phyloP scores from a whole-genome alignment of 176 grass and related monocot genomes.

The Raddia distichophylla region DNA sequence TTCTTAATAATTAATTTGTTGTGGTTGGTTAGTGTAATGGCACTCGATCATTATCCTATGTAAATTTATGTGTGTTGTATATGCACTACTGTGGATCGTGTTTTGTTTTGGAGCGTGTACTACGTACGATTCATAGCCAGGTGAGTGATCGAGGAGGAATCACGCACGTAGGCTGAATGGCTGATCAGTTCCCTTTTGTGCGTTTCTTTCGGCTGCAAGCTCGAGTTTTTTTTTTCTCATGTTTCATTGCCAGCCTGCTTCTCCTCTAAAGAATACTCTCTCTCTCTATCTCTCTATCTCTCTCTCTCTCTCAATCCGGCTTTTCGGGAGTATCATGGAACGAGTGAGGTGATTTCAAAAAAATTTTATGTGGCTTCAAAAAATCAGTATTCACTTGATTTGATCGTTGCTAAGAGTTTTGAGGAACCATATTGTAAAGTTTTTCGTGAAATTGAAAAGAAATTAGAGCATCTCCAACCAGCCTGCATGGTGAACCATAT shows the following conservation, averaged over 20 bases:
- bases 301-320: background rate
- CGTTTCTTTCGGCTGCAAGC: conserved; percentile 8
- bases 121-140: background rate
- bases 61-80: background rate
- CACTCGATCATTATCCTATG: background rate
- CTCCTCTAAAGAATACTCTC: background rate
- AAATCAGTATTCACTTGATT: too few species aligned
- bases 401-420: too few species aligned
- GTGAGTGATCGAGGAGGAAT: background rate
- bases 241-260: background rate
- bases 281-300: background rate
- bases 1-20: background rate
- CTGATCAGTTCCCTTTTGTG: background rate
- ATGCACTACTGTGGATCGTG: background rate
- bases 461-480: too few species aligned
- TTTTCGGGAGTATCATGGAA: background rate
- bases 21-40: background rate
- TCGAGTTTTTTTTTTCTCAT: conserved; percentile 9
- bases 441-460: too few species aligned
- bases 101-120: background rate
- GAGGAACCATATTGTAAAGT: too few species aligned
- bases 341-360: background rate
- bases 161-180: too few species aligned
- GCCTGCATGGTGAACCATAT: too few species aligned
- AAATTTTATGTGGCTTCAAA: too few species aligned